phyloP scores from a whole-genome alignment of 108 stramenopile genomes.

The Licmophora abbreviata region DNA sequence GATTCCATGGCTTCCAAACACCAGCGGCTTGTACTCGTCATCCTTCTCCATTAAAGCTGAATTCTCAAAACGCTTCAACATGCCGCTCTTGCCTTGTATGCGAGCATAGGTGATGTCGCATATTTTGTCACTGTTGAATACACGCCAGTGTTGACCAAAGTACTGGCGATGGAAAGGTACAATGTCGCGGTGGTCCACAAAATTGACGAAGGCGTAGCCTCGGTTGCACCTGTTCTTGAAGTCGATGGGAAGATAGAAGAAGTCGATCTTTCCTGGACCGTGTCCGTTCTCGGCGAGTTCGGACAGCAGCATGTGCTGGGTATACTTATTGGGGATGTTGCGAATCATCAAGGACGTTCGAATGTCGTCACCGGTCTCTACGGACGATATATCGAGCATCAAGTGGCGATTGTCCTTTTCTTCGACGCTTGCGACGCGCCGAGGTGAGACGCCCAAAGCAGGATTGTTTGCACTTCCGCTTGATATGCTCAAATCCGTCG shows the following conservation, averaged over 20 bases:
- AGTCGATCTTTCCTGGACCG: constrained; percentile 92
- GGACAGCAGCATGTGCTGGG: constrained; percentile 92
- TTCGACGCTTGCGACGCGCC: constrained; percentile 19
- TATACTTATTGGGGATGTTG: constrained; percentile 99
- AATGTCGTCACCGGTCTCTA: constrained; percentile 73
- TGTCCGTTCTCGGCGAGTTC: constrained; percentile 88
- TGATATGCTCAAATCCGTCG: constrained; percentile 17
- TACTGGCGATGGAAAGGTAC: constrained; percentile 83
- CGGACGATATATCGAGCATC: constrained; percentile 56
- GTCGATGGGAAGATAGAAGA: constrained; percentile 99
- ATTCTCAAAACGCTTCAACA: constrained; percentile 98
- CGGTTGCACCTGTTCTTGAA: constrained; percentile 99
- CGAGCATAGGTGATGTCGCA: constrained; percentile 97
- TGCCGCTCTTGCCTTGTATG: constrained; percentile 96
- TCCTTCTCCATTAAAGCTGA: constrained; percentile 97
- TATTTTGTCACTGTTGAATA: constrained; percentile 97
- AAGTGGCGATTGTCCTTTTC: constrained; percentile 25
- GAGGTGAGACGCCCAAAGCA: no score
- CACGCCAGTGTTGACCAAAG: constrained; percentile 89
- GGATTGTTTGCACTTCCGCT: constrained; percentile 15
- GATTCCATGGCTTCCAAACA: constrained; percentile 60
- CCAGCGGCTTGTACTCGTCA: constrained; percentile 91
- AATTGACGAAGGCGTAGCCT: constrained; percentile 98
- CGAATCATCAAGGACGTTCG: constrained; percentile 98
- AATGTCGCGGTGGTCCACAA: constrained; percentile 87